A percentile compares a stretch with the other conserved stretches of the same genome.
phyloP scores from a whole-genome alignment of 495 filamentous ascomycete genomes.

The Daldinia caldariorum region DNA sequence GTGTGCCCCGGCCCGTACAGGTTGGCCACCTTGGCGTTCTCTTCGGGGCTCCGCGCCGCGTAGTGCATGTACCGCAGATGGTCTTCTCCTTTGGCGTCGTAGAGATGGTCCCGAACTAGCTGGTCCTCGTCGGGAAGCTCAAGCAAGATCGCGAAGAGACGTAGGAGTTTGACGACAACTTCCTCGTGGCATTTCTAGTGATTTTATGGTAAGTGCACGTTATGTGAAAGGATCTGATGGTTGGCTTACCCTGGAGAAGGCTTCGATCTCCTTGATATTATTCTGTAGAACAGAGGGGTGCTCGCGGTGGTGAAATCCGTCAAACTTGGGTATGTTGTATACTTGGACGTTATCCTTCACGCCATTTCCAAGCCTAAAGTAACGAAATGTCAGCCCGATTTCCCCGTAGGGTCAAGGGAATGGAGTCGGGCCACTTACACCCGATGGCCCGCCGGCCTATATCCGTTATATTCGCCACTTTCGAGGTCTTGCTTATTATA shows the following conservation, averaged over 20 bases:
- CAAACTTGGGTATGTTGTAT: slow-evolving; percentile 63
- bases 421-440: slow-evolving; percentile 48
- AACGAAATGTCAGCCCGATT: neutral
- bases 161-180: slow-evolving; percentile 61
- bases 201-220: neutral
- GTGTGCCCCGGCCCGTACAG: slow-evolving; percentile 57
- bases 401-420: neutral
- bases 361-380: slow-evolving; percentile 53
- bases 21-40: slow-evolving; percentile 59
- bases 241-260: slow-evolving; percentile 54
- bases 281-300: slow-evolving; percentile 53
- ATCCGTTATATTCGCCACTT: slow-evolving; percentile 48
- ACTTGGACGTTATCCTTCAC: slow-evolving; percentile 62
- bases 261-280: slow-evolving; percentile 49
- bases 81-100: slow-evolving; percentile 59
- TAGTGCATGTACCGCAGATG: slow-evolving; percentile 66
- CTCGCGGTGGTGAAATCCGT: slow-evolving; percentile 54
- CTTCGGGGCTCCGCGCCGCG: slow-evolving; percentile 53
- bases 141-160: slow-evolving; percentile 62
- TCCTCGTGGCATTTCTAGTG: slow-evolving; percentile 60
- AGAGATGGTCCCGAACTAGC: slow-evolving; percentile 58
- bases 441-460: slow-evolving; percentile 57
- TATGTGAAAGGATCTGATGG: neutral
- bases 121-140: slow-evolving; percentile 62
- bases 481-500: slow-evolving; percentile 48